Base-by-base conservation (phyloP, 345 rosid species). In the Gossypium rotundifolium region DNA sequence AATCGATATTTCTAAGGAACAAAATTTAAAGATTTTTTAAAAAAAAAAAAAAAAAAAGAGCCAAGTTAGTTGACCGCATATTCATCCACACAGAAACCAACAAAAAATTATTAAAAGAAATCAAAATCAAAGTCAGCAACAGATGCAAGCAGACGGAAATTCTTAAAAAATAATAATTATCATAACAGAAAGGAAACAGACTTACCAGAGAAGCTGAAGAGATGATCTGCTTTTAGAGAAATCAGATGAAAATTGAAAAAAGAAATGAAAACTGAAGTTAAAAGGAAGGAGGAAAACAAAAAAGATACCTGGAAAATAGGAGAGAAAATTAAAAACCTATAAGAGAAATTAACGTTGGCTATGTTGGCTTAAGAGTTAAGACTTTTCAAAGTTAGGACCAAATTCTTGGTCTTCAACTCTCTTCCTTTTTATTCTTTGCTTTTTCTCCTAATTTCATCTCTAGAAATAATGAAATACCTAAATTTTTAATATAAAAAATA, bases 301-400 rank as follows among this genome's bases (percentile, higher is more conserved):
- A 49, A 49, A 27, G 48, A 29, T 25, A 58, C 33, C 73, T 57
- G 78, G 57, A 66, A 75, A 67, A 42, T 18, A 0, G n/a, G 73
- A 75, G 59, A 55, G 52, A 58, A 62, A 74, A 48, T n/a, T n/a
- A 2, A 29, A 45, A 67, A 74, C 42, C 58, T 46, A 27, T 2
- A 12, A 14, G 17, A n/a, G 33, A n/a, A 5, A 45, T 55, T n/a
- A 18, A 67, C 48, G 67, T 45, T 48, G 40, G 14, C 60, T 27
- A 10, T 51, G 40, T 51, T 14, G 54, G 17, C 7, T 48, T 48
- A 48, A 12, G 16, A 48, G 2, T 48, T 48, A 48, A 12, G 16
- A 48, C 14, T 48, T 48, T 3, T 51, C 14, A 17, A 17, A 51
- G 2, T 20, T 57, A 59, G 17, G 55, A 44, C 55, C 29, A 45